These are phyloP conservation scores for Pythium volutum DNA, from an alignment of 352 stramenopile species.

Conservation along the genomic window DNA sequence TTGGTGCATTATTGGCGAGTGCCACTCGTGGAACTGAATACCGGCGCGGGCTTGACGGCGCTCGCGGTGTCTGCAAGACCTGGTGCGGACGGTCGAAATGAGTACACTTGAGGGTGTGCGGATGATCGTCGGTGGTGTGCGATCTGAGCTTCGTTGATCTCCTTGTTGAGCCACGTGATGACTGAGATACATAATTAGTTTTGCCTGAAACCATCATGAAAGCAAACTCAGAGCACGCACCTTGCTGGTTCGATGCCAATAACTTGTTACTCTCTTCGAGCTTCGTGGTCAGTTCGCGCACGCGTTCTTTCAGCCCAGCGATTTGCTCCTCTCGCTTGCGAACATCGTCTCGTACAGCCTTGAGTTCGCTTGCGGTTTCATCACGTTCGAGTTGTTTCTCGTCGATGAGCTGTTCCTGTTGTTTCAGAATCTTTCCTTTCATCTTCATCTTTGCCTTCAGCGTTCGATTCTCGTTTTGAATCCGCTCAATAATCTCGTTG, in stretches of 20 bases:
- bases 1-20: conserved; percentile 19
- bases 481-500: conserved; percentile 89
- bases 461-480: conserved; percentile 78
- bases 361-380: conserved; percentile 56
- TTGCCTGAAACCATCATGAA: neutral
- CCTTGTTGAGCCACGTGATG: conserved; percentile 90
- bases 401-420: conserved; percentile 82
- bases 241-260: conserved; percentile 87
- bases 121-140: conserved; percentile 56
- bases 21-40: neutral
- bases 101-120: conserved; percentile 66
- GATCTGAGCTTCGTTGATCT: conserved; percentile 89
- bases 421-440: conserved; percentile 88
- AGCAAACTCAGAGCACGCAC: conserved; percentile 24
- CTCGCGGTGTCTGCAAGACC: conserved; percentile 19
- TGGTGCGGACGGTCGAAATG: conserved; percentile 53
- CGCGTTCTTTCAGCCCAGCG: conserved; percentile 51
- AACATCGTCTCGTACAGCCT: conserved; percentile 63
- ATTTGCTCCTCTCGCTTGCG: conserved; percentile 71
- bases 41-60: conserved; percentile 2
- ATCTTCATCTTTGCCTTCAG: conserved; percentile 82
- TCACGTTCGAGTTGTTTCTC: conserved; percentile 78
- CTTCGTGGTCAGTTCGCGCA: conserved; percentile 77
- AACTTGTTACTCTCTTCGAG: conserved; percentile 88
- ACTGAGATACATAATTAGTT: conserved; percentile 36